A percentile compares a stretch with the other conserved stretches of the same genome.
phyloP scores from a whole-genome alignment of 768 basidiomycete species.

The Lyophyllum shimeji region DNA sequence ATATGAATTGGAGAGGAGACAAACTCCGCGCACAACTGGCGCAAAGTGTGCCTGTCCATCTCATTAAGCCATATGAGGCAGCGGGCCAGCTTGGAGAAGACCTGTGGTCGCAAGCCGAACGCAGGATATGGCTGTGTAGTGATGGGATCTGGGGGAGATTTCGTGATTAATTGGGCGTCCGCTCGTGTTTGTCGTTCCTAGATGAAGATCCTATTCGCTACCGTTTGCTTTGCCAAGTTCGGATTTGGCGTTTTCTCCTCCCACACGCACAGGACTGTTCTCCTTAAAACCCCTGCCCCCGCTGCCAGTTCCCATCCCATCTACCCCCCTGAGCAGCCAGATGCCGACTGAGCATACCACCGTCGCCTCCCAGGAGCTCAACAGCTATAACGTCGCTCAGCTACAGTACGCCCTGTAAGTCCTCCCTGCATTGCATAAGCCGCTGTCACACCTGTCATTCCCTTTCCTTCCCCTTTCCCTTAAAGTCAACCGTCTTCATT shows the following conservation, averaged over 20 bases:
- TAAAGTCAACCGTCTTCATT: conserved; percentile 3
- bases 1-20: not conserved
- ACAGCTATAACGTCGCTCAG: conserved; percentile 62
- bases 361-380: conserved; percentile 37
- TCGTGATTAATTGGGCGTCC: conserved; percentile 9
- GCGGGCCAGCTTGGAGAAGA: not conserved
- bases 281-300: conserved; percentile 21
- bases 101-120: not conserved
- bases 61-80: conserved; percentile 16
- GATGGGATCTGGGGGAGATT: conserved; percentile 9
- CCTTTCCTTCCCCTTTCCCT: conserved; percentile 21
- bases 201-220: conserved; percentile 24
- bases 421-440: conserved; percentile 18
- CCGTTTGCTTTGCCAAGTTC: conserved; percentile 1
- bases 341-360: conserved; percentile 59
- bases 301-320: conserved; percentile 1
- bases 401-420: conserved; percentile 62
- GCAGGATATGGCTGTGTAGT: not conserved
- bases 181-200: conserved; percentile 14
- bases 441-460: conserved; percentile 27
- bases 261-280: not conserved
- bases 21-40: not conserved
- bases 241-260: conserved; percentile 10
- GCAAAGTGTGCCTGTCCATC: conserved; percentile 13
- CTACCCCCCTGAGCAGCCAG: conserved; percentile 14